Evolutionary conservation across 768 basidiomycete genomes (phyloP).

Genomic region (Hypsizygus marmoreus): DNA sequence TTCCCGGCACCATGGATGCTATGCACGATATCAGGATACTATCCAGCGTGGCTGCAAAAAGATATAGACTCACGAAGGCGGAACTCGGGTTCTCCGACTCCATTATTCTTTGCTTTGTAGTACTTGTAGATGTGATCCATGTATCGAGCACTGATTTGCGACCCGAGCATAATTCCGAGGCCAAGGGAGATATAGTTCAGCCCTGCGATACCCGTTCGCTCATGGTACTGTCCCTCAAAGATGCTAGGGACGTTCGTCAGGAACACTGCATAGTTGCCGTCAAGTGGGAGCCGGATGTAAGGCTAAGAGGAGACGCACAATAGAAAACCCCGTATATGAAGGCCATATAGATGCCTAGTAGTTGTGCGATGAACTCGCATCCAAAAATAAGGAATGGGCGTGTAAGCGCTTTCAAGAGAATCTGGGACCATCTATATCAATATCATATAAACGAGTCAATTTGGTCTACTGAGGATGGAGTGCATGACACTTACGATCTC

Average conservation of each 20-base stretch:
- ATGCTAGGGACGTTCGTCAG: constrained; percentile 65
- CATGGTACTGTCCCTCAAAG: constrained; percentile 54
- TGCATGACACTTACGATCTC: constrained; percentile 40
- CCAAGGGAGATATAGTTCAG: constrained; percentile 76
- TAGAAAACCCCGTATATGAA: constrained; percentile 68
- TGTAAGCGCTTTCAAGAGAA: constrained; percentile 54
- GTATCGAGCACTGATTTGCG: constrained; percentile 54
- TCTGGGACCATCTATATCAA: constrained; percentile 46
- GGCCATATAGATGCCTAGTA: constrained; percentile 69
- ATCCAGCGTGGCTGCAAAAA: not conserved
- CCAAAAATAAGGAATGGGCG: constrained; percentile 71
- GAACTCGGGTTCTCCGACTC: constrained; percentile 52
- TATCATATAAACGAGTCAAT: not conserved
- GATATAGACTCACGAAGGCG: constrained; percentile 41
- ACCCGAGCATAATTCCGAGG: constrained; percentile 53
- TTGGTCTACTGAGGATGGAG: not conserved
- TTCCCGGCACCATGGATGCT: constrained; percentile 64
- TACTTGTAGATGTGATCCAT: constrained; percentile 58
- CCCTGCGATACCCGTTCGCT: constrained; percentile 59
- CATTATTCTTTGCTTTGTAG: constrained; percentile 49
- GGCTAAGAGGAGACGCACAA: constrained; percentile 35
- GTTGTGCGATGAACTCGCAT: constrained; percentile 65
- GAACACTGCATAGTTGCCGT: constrained; percentile 46
- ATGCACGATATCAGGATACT: not conserved
- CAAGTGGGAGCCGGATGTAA: not conserved